These are phyloP conservation scores for Scheffersomyces lignicola DNA, from an alignment of 1,139 yeast species.

Conservation along the genomic window DNA sequence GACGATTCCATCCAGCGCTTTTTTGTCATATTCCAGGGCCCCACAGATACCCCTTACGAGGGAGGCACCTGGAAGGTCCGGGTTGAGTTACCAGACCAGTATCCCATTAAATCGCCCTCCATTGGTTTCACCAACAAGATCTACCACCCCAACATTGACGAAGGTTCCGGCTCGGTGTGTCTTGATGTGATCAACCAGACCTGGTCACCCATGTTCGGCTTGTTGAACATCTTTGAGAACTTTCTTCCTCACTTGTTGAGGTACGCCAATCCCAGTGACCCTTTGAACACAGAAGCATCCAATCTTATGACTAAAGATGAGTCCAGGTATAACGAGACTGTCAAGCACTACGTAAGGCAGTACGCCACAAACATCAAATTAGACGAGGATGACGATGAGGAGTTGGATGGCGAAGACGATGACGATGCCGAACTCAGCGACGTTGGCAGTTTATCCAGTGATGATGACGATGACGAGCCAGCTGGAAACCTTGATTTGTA, in stretches of 20 bases:
- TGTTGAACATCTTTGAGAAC: constrained; percentile 86
- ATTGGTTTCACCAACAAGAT: constrained; percentile 91
- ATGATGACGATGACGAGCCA: constrained; percentile 35
- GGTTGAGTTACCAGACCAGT: constrained; percentile 93
- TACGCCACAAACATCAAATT: constrained; percentile 58
- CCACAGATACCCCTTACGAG: constrained; percentile 83
- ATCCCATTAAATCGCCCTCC: constrained; percentile 94
- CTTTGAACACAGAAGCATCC: constrained; percentile 90
- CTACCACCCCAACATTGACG: constrained; percentile 92
- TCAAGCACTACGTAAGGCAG: constrained; percentile 68
- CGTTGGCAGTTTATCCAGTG: constrained; percentile 50
- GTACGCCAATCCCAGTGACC: constrained; percentile 94
- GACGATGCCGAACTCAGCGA: constrained; percentile 49
- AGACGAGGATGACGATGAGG: constrained; percentile 41
- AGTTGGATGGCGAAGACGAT: constrained; percentile 40
- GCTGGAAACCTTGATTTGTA: constrained; percentile 21
- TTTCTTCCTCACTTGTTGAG: constrained; percentile 89
- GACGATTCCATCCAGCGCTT: constrained; percentile 92
- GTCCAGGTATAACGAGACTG: constrained; percentile 64
- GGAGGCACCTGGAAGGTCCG: constrained; percentile 91
- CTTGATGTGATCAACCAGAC: constrained; percentile 96
- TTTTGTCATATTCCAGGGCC: constrained; percentile 83
- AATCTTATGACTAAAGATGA: constrained; percentile 75
- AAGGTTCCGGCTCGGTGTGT: constrained; percentile 89
- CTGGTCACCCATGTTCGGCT: constrained; percentile 97